Evolutionary conservation across 768 basidiomycete species (phyloP).

Genomic region (Strobilomyces dryophilus): DNA sequence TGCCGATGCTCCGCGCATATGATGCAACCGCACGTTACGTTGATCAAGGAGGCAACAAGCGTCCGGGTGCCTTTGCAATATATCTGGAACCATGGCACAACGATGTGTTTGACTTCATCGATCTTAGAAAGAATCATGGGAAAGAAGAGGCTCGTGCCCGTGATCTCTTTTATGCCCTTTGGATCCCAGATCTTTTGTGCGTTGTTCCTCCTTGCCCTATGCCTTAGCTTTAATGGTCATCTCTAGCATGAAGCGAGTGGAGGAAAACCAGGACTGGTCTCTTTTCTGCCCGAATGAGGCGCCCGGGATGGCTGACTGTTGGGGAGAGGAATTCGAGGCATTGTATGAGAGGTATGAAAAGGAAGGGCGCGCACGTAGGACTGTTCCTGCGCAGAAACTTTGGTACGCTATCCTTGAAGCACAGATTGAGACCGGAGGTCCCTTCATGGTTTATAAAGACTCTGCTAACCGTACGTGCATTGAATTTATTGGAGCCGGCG

Average conservation of each 20-base stretch:
- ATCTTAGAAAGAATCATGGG: constrained; percentile 97
- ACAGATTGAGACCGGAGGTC: constrained; percentile 98
- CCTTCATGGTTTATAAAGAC: constrained; percentile 99
- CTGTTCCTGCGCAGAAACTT: constrained; percentile 91
- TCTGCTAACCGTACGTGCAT: constrained; percentile 73
- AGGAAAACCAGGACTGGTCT: constrained; percentile 86
- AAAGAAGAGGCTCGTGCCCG: constrained; percentile 97
- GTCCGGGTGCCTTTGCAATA: constrained; percentile 96
- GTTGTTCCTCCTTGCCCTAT: constrained; percentile 21
- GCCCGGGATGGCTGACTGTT: constrained; percentile 81
- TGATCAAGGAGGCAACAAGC: constrained; percentile 98
- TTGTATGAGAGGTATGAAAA: constrained; percentile 85
- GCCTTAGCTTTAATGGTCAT: background rate
- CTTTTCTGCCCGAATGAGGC: constrained; percentile 98
- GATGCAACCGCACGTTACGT: constrained; percentile 98
- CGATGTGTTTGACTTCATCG: constrained; percentile 96
- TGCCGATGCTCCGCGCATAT: constrained; percentile 97
- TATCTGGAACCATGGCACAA: constrained; percentile 99
- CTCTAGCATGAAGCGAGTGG: constrained; percentile 92
- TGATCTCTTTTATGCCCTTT: constrained; percentile 96
- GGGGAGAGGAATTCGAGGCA: constrained; percentile 85
- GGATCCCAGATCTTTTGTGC: constrained; percentile 96
- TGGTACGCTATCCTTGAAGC: constrained; percentile 98
- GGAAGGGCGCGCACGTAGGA: constrained; percentile 82
- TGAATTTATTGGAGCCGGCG: background rate